Conservation (phyloP, 2,329 filamentous ascomycete genomes). For the Fusarium decemcellulare region DNA sequence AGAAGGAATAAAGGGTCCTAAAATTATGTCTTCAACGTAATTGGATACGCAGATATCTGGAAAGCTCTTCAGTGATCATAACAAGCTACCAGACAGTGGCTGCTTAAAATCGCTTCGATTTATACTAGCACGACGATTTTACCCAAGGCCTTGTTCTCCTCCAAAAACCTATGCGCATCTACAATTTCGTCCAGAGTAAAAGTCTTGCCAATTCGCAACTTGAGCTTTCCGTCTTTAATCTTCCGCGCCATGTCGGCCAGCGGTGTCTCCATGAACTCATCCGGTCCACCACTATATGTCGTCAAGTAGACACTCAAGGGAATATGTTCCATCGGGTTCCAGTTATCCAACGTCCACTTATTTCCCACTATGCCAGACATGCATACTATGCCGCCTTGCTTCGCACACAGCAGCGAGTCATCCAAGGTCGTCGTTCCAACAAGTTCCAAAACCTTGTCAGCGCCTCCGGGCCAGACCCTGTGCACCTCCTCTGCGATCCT, state of each 20-base stretch:
- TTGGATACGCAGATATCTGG: too few species aligned
- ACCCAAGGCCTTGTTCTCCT: background rate
- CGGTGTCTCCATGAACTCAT: constrained; percentile 1
- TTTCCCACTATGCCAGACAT: constrained; percentile 8
- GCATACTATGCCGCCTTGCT: constrained; percentile 4
- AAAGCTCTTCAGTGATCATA: too few species aligned
- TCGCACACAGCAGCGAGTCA: constrained; percentile 4
- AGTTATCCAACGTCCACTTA: background rate
- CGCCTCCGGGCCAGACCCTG: background rate
- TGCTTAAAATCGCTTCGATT: background rate
- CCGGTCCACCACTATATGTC: background rate
- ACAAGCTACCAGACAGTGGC: too few species aligned
- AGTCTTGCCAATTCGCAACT: constrained; percentile 1
- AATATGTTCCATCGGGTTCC: background rate
- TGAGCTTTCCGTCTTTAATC: background rate
- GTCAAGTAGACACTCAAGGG: background rate
- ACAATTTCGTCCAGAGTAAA: background rate
- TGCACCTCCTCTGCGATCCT: background rate
- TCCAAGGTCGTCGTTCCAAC: constrained; percentile 4
- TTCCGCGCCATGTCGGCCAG: background rate
- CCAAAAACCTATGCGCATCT: background rate
- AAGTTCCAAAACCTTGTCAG: background rate
- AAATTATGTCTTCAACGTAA: too few species aligned
- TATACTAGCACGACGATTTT: background rate
- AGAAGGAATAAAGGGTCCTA: too few species aligned